Evolutionary conservation across 1,139 yeast species (phyloP).

Genomic region (Yamadazyma mexicana): DNA sequence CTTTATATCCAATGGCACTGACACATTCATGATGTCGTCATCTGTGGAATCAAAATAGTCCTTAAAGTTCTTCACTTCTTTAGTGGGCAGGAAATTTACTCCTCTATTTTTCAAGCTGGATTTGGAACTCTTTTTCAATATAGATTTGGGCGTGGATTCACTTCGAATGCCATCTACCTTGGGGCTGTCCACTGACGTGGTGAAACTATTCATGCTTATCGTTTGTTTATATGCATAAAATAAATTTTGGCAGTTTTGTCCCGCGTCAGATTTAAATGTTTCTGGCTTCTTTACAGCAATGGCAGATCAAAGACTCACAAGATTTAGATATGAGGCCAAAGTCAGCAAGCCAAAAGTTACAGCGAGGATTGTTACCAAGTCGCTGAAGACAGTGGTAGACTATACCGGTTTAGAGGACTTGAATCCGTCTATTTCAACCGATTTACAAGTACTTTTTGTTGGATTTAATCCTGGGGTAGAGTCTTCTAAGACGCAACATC

Average conservation of each 20-base stretch:
- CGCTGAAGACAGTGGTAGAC: neutral
- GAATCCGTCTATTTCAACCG: constrained; percentile 33
- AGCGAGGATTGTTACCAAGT: neutral
- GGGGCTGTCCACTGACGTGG: constrained; percentile 4
- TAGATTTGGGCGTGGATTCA: constrained; percentile 19
- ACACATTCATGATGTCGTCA: constrained; percentile 8
- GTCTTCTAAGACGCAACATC: constrained; percentile 65
- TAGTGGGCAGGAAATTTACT: constrained; percentile 37
- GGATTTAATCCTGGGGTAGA: constrained; percentile 77
- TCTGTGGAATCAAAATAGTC: constrained; percentile 21
- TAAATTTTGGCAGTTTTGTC: neutral
- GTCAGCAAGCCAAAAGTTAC: constrained; percentile 1
- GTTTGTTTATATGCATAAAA: neutral
- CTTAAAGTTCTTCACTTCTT: constrained; percentile 23
- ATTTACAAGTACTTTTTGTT: constrained; percentile 52
- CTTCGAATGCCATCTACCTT: constrained; percentile 8
- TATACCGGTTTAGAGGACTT: constrained; percentile 22
- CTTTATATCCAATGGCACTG: constrained; percentile 4
- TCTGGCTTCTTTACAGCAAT: neutral
- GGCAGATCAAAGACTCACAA: constrained; percentile 6
- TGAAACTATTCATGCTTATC: constrained; percentile 7
- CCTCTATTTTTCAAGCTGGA: constrained; percentile 7
- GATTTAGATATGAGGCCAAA: constrained; percentile 5
- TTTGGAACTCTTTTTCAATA: constrained; percentile 12
- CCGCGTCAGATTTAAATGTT: no score